phyloP scores from a whole-genome alignment of 306 rosid species.

The Dryas drummondii region DNA sequence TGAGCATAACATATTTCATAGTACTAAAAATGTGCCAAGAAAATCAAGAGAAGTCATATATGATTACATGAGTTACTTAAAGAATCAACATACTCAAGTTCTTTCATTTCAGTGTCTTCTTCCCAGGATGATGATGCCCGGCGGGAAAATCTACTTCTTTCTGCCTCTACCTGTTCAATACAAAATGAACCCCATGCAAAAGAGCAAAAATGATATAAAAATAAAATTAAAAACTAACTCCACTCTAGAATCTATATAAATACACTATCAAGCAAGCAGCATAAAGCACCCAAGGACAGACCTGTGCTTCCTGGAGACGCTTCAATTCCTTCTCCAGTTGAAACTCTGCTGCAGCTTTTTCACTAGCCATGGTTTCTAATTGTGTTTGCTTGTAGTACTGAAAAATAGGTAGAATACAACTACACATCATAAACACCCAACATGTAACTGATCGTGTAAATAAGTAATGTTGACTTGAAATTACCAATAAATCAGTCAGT shows the following conservation, averaged over 20 bases:
- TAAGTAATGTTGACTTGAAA: conserved; percentile 23
- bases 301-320: conserved; percentile 87
- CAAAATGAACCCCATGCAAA: conserved; percentile 12
- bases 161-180: conserved; percentile 79
- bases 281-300: conserved; percentile 33
- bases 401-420: conserved; percentile 16
- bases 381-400: conserved; percentile 99
- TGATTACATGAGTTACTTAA: conserved; percentile 3
- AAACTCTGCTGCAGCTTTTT: conserved; percentile 92
- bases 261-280: conserved; percentile 23
- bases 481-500: conserved; percentile 94
- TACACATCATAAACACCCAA: too few species aligned
- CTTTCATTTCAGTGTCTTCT: conserved; percentile 84
- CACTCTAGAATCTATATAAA: conserved; percentile 24
- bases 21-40: neutral
- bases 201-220: neutral
- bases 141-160: conserved; percentile 74
- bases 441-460: neutral
- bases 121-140: conserved; percentile 92
- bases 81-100: conserved; percentile 78
- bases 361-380: conserved; percentile 93
- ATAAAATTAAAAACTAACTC: neutral
- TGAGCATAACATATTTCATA: neutral
- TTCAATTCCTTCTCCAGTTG: conserved; percentile 94
- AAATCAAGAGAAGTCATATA: neutral